These are phyloP conservation scores for Aspergillus sparsus DNA, from an alignment of 495 filamentous ascomycete species.

Conservation along the genomic window DNA sequence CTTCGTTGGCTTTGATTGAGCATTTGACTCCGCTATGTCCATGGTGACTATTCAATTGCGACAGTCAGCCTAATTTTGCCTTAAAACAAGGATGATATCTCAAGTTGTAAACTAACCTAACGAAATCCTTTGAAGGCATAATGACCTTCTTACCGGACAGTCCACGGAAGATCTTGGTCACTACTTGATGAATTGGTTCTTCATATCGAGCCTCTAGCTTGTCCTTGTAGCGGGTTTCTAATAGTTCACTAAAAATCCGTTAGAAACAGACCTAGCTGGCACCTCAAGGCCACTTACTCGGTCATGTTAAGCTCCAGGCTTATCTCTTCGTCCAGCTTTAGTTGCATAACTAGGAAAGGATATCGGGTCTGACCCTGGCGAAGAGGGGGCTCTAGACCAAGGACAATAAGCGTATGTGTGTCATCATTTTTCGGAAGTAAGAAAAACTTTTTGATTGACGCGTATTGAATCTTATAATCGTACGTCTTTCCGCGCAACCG, in stretches of 20 bases:
- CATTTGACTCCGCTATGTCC: constrained; percentile 96
- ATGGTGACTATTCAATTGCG: constrained; percentile 65
- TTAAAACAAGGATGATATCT: background rate
- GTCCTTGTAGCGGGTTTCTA: constrained; percentile 85
- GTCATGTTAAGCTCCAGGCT: constrained; percentile 96
- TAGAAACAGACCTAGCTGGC: constrained; percentile 12
- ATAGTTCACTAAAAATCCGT: constrained; percentile 47
- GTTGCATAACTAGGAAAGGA: constrained; percentile 98
- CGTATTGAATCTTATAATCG: constrained; percentile 99
- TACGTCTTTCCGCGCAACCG: constrained; percentile 98
- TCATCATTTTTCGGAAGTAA: constrained; percentile 97
- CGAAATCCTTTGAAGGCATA: constrained; percentile 90
- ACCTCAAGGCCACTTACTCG: constrained; percentile 57
- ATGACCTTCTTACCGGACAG: constrained; percentile 92
- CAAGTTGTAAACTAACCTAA: constrained; percentile 47
- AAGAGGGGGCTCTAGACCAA: constrained; percentile 93
- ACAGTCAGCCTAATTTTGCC: constrained; percentile 8
- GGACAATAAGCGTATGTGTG: constrained; percentile 87
- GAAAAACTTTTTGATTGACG: constrained; percentile 98
- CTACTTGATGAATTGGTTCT: constrained; percentile 84
- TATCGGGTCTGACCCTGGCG: constrained; percentile 98
- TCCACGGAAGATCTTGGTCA: constrained; percentile 91
- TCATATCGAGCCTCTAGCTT: constrained; percentile 88
- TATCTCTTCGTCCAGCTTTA: constrained; percentile 97
- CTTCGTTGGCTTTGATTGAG: constrained; percentile 98